A percentile compares a stretch with the other conserved stretches of the same genome.
Evolutionary conservation across 805 yeast genomes (phyloP).

Genomic region (Diddensiella santjacobensis): DNA sequence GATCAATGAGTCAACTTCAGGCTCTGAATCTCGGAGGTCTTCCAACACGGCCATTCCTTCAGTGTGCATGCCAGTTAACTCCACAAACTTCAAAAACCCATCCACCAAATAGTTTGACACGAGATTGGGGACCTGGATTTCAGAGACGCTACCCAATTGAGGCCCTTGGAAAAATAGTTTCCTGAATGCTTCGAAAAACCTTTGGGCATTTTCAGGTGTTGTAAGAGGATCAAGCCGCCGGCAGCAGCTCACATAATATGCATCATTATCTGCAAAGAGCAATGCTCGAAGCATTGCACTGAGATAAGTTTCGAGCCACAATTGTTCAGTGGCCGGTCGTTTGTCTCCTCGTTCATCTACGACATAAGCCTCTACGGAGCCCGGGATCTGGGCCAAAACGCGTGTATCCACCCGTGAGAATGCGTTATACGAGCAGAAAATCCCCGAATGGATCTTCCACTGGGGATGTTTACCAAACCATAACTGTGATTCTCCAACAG

Average conservation of each 20-base stretch:
- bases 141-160: conserved; percentile 61
- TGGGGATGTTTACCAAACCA: conserved; percentile 65
- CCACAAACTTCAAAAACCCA: conserved; percentile 60
- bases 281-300: conserved; percentile 73
- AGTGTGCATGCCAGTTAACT: conserved; percentile 61
- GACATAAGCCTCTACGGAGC: conserved; percentile 38
- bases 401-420: conserved; percentile 73
- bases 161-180: conserved; percentile 62
- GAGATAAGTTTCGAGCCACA: conserved; percentile 51
- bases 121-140: conserved; percentile 62
- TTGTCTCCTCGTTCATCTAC: conserved; percentile 38
- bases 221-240: conserved; percentile 76
- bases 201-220: conserved; percentile 43
- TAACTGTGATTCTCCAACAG: conserved; percentile 52
- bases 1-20: conserved; percentile 48
- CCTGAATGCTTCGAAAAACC: conserved; percentile 64
- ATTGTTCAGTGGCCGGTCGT: conserved; percentile 31
- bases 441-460: conserved; percentile 42
- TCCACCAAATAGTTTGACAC: conserved; percentile 69
- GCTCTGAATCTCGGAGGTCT: conserved; percentile 49
- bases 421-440: conserved; percentile 59
- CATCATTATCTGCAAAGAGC: conserved; percentile 75
- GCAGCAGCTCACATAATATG: conserved; percentile 74
- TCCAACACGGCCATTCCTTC: conserved; percentile 57
- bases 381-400: conserved; percentile 56